Base-by-base conservation (phyloP, 75 land plant species). In the Chamaecyparis obtusa region DNA sequence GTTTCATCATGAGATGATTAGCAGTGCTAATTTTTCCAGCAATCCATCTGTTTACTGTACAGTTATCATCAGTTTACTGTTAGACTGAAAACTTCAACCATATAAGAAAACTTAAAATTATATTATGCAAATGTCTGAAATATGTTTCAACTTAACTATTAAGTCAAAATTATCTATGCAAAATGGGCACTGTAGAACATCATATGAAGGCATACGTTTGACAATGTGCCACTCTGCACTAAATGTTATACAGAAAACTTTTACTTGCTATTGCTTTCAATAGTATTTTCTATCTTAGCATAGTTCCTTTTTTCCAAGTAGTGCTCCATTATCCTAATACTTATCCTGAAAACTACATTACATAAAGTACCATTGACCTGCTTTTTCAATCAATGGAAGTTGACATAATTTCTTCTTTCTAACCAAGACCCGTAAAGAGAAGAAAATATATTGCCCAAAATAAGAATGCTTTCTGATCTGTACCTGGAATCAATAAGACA, bases 401-500 rank as follows among this genome's bases (percentile, higher is more conserved):
- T 24, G 6, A 64, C n/a, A 64, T 64, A 6, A 7, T 24, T 64
- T 64, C n/a, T 24, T 64, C 69, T 64, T 64, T 64, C 69, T 64
- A 24, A 64, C 69, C 69, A 27, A 64, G 69, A 64, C 24, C n/a
- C n/a, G 6, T 64, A 64, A 21, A 64, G 69, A 60, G 0, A 60
- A 60, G 24, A 64, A 64, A 27, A 64, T n/a, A 79, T 43, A 56
- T 33, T 41, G 17, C 46, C 36, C 33, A 85, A 44, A 64, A 78
- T 74, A 60, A 35, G 27, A 44, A 55, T 16, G 35, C 17, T 54
- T 39, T 41, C 3, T 44, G 19, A 81, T 71, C 46, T 41, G 80
- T 90, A 97, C 99, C 98, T 91, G 99, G 99, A 84, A 98, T 98
- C 48, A 98, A 89, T 88, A 96, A 88, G 77, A 98, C 88, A 46